Percentiles rank a stretch among this genome's conserved stretches.
phyloP scores from a whole-genome alignment of 2,329 filamentous ascomycete species.

The Cladophialophora psammophila region DNA sequence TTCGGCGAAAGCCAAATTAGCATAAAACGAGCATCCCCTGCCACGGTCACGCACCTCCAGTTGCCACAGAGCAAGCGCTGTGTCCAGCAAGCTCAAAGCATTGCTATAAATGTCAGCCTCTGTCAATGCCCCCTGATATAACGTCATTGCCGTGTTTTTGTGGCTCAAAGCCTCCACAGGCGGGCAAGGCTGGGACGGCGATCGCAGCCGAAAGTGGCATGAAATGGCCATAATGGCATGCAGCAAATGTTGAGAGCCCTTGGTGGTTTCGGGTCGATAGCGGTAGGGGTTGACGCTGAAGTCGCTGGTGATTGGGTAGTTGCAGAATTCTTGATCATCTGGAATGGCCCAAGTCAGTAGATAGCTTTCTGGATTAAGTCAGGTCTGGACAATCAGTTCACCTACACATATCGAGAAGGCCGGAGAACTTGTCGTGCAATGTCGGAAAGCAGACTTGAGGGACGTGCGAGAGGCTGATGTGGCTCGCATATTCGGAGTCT shows the following conservation, averaged over 20 bases:
- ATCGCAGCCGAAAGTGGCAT: conserved; percentile 23
- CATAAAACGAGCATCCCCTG: neutral
- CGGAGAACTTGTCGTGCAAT: conserved; percentile 19
- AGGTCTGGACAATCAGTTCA: neutral
- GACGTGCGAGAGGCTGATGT: conserved; percentile 4
- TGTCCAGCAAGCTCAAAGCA: conserved; percentile 19
- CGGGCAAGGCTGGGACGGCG: conserved; percentile 9
- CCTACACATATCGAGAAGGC: conserved; percentile 21
- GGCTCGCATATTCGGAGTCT: conserved; percentile 2
- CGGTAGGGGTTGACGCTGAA: conserved; percentile 26
- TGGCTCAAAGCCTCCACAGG: conserved; percentile 19
- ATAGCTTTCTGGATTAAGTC: too few relatives aligned
- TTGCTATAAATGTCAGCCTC: neutral
- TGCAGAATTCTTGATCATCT: conserved; percentile 31
- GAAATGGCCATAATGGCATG: conserved; percentile 28
- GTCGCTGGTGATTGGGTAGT: conserved; percentile 27
- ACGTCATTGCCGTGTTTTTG: conserved; percentile 18
- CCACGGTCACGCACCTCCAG: conserved; percentile 3
- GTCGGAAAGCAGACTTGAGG: conserved; percentile 22
- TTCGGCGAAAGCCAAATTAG: neutral
- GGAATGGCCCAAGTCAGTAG: neutral
- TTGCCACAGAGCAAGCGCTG: conserved; percentile 18
- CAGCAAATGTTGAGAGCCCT: conserved; percentile 25
- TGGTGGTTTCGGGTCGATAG: conserved; percentile 23
- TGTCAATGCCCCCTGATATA: conserved; percentile 20